These are phyloP conservation scores for Candolleomyces efflorescens DNA, from an alignment of 768 basidiomycete genomes.

Conservation along the genomic window DNA sequence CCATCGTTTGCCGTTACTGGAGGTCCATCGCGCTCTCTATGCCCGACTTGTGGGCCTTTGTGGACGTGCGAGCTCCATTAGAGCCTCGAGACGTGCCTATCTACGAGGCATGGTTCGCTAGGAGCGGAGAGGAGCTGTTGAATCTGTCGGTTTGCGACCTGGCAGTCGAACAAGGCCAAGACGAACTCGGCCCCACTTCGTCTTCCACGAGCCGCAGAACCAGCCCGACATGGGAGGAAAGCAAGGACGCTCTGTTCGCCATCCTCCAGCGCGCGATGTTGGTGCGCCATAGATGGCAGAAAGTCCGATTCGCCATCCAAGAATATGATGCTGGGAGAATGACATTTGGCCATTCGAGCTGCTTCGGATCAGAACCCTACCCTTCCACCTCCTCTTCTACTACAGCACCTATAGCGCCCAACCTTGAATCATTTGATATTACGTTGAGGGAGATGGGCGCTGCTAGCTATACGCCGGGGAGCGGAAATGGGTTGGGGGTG, in stretches of 20 bases:
- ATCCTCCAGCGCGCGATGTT: neutral
- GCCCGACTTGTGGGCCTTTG: neutral
- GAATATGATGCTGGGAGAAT: neutral
- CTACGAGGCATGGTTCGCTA: neutral
- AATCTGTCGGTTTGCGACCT: neutral
- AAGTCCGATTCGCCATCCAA: neutral
- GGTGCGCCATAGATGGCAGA: neutral
- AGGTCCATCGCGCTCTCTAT: neutral
- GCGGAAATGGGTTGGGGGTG: too few relatives aligned
- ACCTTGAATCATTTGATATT: neutral
- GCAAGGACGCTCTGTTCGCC: neutral
- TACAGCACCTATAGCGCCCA: neutral
- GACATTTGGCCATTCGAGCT: too few relatives aligned
- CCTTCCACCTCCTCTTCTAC: neutral
- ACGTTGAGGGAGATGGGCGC: neutral
- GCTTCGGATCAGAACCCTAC: too few relatives aligned
- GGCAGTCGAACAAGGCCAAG: neutral
- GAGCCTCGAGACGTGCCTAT: neutral
- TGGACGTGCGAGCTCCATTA: neutral
- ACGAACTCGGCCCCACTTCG: neutral
- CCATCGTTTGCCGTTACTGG: neutral
- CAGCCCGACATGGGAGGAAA: neutral
- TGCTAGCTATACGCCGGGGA: too few relatives aligned
- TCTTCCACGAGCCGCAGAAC: neutral
- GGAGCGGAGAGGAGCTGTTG: neutral